Base-by-base conservation (phyloP, 805 yeast species). In the Candida hispaniensis region DNA sequence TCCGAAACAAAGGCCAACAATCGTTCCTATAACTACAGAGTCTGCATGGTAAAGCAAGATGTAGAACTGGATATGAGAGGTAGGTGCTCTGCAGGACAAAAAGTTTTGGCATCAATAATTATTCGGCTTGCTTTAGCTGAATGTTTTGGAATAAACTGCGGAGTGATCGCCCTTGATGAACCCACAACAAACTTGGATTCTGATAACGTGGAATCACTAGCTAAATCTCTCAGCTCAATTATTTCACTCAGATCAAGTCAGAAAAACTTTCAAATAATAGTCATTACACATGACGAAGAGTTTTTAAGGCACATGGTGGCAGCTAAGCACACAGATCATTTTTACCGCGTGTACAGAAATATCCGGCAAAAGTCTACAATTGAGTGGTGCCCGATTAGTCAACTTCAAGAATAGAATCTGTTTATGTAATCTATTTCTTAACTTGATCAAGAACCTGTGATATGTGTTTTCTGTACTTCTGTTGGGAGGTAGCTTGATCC, bases 41-140 rank as follows among this genome's bases (percentile, higher is more conserved):
- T 91, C 12, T 94, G 86, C 14, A 91, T 91, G 98, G 75, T 75
- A 41, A 91, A 91, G 53, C 82, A 79, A 49, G 88, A 80, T 41
- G 79, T 76, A 1, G 97, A 91, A 54, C 61, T 91, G 30, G 99
- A 91, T 52, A 91, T 91, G 99, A 69, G 99, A 43, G 99, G 98
- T 0, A 62, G 98, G 40, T 91, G 99, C 54, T 82, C 95, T 2
- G 97, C 98, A 0, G 99, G 99, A 0, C 99, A 91, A 56, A 82
- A 85, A 49, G 96, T 91, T 4, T 58, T 91, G 28, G 95, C 97
- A 0, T 78, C 93, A 23, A 86, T 91, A 30, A 74, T 91, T 18
- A 88, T 91, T 39, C 66, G 99, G 38, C 59, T 91, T 39, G 95
- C 96, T 0, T 61, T 91, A 30, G 91, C 97, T 1, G 97, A 91